Evolutionary conservation across 139 green algal species (phyloP).

Genomic region (Dunaliella primolecta): DNA sequence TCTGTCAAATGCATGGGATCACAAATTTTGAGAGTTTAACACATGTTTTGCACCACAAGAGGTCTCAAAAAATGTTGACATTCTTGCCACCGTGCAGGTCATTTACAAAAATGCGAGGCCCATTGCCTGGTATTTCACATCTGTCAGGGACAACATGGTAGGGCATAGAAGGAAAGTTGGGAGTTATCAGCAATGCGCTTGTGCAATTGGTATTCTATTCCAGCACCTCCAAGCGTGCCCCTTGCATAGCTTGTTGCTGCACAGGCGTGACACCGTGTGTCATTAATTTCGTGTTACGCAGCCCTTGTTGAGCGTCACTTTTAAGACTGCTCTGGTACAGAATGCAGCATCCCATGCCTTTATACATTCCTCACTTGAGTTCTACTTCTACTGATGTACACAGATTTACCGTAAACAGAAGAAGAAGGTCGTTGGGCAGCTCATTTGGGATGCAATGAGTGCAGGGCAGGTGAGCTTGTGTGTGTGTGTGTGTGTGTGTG

Average conservation of each 20-base stretch:
- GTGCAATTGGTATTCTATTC: too few relatives aligned
- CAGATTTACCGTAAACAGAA: constrained; percentile 18
- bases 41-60: background rate
- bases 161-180: background rate
- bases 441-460: constrained; percentile 10
- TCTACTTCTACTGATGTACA: background rate
- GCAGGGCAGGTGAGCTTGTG: background rate
- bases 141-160: constrained; percentile 30
- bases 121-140: constrained; percentile 41
- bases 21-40: background rate
- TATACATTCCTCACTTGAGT: too few relatives aligned
- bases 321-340: background rate
- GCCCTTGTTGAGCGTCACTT: background rate
- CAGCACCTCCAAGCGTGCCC: background rate
- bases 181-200: too few relatives aligned
- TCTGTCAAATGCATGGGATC: background rate
- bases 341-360: too few relatives aligned
- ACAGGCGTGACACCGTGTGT: background rate
- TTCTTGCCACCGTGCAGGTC: constrained; percentile 21
- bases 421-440: background rate
- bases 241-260: too few relatives aligned
- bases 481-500: background rate
- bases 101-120: constrained; percentile 21
- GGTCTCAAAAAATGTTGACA: background rate
- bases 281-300: too few relatives aligned